Base-by-base conservation (phyloP, 108 stramenopile species). In the Conticribra weissflogii region DNA sequence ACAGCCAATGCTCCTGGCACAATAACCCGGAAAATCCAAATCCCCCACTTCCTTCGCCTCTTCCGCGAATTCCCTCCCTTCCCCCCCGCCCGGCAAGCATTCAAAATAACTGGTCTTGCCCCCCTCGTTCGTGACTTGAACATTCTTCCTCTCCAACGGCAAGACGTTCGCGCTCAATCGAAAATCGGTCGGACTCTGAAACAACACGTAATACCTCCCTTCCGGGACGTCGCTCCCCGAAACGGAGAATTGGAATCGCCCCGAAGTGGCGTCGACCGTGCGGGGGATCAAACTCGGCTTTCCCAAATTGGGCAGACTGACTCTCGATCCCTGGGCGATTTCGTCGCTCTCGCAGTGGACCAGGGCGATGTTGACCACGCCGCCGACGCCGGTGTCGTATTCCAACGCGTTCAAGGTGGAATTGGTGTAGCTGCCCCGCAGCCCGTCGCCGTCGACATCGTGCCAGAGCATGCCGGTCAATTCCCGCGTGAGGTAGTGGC, bases 121-220 rank as follows among this genome's bases (percentile, higher is more conserved):
- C 4, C 15, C 19, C 5, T 48, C 36, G 3, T 58, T 63, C 16
- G 36, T 49, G 21, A 18, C 28, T 30, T 28, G 17, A 2, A 18
- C 59, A 53, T 48, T 14, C 25, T 55, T 55, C 18, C 64, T 18
- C 5, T 36, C 59, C 22, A 60, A 32, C 34, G 75, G 67, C 8
- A 76, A 50, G 0, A 57, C 54, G 41, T 68, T 68, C 3, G 49
- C 53, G 34, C 44, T 63, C 1, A 68, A 8, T 2, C 75, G 49
- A 53, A 25, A 76, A 15, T 24, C 45, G 3, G 4, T 16, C 33
- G 66, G 66, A 8, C 61, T 61, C 44, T 68, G 15, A 27, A 49
- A 76, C 27, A 68, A 41, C 23, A 76, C 47, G 25, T 76, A 76
- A 57, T 76, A 76, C 53, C 75, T 19, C 29, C 75, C 75, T 17